Percentiles rank a stretch among this genome's conserved stretches.
phyloP scores from a whole-genome alignment of 805 yeast genomes.

The Lipomyces lipofer region DNA sequence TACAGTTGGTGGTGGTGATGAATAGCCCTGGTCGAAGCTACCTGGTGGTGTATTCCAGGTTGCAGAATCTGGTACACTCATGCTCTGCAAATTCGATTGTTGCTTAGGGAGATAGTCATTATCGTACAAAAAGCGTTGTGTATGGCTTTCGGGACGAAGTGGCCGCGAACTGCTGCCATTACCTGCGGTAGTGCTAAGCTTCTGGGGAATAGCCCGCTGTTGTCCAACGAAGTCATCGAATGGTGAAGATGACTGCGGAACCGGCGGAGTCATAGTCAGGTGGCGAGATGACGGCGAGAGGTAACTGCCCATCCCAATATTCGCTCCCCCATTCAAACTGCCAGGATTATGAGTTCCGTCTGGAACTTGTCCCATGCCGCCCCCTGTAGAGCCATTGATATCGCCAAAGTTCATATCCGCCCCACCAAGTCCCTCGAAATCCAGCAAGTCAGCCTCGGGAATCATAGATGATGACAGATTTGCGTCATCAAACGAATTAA shows the following conservation, averaged over 20 bases:
- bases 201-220: conserved; percentile 7
- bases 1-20: conserved; percentile 23
- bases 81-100: conserved; percentile 26
- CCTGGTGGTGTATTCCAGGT: conserved; percentile 24
- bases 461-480: conserved; percentile 25
- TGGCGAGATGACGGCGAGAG: conserved; percentile 26
- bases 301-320: conserved; percentile 18
- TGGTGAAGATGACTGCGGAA: conserved; percentile 36
- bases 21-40: conserved; percentile 18
- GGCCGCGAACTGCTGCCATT: conserved; percentile 14
- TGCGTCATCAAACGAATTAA: conserved; percentile 22
- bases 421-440: conserved; percentile 14
- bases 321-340: background rate
- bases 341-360: background rate
- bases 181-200: too few relatives aligned
- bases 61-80: conserved; percentile 24
- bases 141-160: conserved; percentile 26
- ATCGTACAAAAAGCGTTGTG: conserved; percentile 34
- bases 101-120: conserved; percentile 29
- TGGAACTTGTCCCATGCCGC: background rate
- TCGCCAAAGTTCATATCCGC: conserved; percentile 7
- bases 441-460: conserved; percentile 29
- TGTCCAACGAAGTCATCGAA: conserved; percentile 35
- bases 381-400: background rate
- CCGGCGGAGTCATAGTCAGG: conserved; percentile 32